These are phyloP conservation scores for Pouteria campechiana DNA, from an alignment of 179 eudicot genomes.

Conservation along the genomic window DNA sequence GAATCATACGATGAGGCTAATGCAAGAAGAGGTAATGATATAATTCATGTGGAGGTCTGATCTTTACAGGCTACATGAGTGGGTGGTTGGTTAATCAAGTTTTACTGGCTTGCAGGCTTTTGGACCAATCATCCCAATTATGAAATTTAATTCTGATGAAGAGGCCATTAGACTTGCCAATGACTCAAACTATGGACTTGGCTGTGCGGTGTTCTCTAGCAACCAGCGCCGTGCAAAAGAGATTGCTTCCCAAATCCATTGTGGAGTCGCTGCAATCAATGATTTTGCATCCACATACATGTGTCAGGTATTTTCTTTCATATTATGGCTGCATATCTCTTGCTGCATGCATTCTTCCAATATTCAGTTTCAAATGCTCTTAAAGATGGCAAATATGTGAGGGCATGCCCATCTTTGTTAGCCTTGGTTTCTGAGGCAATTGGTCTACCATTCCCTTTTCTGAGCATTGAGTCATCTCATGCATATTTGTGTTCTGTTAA, in stretches of 20 bases:
- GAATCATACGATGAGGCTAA: constrained; percentile 80
- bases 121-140: constrained; percentile 96
- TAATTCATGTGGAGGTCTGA: too few species aligned
- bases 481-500: too few species aligned
- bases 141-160: constrained; percentile 85
- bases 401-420: too few species aligned
- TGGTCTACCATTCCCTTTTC: too few species aligned
- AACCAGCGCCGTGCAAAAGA: constrained; percentile 67
- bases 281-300: constrained; percentile 91
- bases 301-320: constrained; percentile 79
- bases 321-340: too few species aligned
- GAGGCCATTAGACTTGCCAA: constrained; percentile 85
- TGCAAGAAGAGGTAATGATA: constrained; percentile 98
- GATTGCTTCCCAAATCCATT: constrained; percentile 72
- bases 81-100: not conserved
- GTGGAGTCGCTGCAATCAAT: constrained; percentile 91
- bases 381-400: too few species aligned
- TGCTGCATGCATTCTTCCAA: too few species aligned
- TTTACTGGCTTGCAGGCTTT: constrained; percentile 51
- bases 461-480: too few species aligned
- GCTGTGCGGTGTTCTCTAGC: constrained; percentile 96
- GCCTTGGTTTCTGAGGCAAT: too few species aligned
- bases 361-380: too few species aligned
- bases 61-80: not conserved
- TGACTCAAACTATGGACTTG: constrained; percentile 98